Conservation (phyloP, 768 basidiomycete species). For the Fistulinella prunicolor region DNA sequence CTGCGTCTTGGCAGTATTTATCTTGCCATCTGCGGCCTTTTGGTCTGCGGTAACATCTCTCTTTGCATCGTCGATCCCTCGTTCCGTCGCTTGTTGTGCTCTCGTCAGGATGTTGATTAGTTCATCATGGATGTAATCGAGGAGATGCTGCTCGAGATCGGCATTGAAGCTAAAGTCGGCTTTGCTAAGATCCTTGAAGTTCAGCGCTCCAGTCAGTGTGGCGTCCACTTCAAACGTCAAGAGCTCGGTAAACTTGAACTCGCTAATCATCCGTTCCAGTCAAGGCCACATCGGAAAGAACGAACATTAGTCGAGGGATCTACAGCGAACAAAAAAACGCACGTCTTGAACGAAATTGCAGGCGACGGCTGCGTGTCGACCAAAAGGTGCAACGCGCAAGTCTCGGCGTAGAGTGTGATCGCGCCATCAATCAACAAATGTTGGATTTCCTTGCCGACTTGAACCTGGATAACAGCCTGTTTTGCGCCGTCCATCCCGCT, state of each 20-base stretch:
- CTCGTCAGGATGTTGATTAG: background rate
- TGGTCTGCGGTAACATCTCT: background rate
- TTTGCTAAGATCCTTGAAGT: conserved; percentile 5
- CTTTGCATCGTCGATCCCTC: conserved; percentile 2
- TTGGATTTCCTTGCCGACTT: conserved; percentile 5
- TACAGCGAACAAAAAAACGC: background rate
- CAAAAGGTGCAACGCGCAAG: background rate
- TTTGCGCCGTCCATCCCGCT: background rate
- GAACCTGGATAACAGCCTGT: conserved; percentile 1
- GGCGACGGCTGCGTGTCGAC: conserved; percentile 5
- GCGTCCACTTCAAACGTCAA: conserved; percentile 5
- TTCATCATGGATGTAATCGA: conserved; percentile 9
- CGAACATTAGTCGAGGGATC: background rate
- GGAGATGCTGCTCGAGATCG: conserved; percentile 6
- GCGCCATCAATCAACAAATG: conserved; percentile 5
- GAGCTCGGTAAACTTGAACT: conserved; percentile 6
- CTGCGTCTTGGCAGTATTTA: background rate
- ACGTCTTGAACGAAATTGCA: conserved; percentile 6
- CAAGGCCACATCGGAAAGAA: background rate
- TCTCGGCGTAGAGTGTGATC: conserved; percentile 3
- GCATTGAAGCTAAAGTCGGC: conserved; percentile 4
- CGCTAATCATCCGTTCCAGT: too few relatives aligned
- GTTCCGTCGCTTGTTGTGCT: background rate
- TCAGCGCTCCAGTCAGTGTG: conserved; percentile 2
- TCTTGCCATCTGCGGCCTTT: background rate